Percentiles rank a stretch among this genome's conserved stretches.
Evolutionary conservation across 192 early-diverging fungal genomes (phyloP).

Genomic region (Coemansia sp.): DNA sequence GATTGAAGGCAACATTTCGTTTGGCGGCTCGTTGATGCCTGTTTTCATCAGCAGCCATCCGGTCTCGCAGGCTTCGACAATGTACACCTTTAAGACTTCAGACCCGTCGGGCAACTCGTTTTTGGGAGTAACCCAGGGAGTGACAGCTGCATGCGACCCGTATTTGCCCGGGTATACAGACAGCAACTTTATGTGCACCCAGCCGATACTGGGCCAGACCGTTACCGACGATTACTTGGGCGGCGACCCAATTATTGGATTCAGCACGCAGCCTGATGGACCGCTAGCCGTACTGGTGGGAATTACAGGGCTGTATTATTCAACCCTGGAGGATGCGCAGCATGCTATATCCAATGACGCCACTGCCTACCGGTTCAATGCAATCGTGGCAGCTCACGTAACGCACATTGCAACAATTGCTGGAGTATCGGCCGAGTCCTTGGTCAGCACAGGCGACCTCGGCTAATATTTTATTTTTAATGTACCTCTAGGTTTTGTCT

Average conservation of each 20-base stretch:
- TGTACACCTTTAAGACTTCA: constrained; percentile 30
- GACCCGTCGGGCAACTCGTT: constrained; percentile 21
- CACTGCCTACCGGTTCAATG: constrained; percentile 41
- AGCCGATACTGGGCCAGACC: constrained; percentile 35
- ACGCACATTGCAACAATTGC: constrained; percentile 18
- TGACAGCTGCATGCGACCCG: constrained; percentile 16
- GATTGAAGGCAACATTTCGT: constrained; percentile 14
- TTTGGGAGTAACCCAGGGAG: constrained; percentile 25
- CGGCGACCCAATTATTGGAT: constrained; percentile 49
- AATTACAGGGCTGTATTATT: constrained; percentile 41
- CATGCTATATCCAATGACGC: constrained; percentile 28
- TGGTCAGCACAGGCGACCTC: constrained; percentile 21
- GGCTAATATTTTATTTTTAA: neutral
- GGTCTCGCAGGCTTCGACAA: neutral
- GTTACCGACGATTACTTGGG: constrained; percentile 35
- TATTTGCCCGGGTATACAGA: constrained; percentile 17
- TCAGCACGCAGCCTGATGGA: constrained; percentile 16
- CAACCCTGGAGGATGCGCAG: constrained; percentile 20
- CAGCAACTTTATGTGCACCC: constrained; percentile 29
- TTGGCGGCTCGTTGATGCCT: constrained; percentile 19
- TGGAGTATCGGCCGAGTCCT: constrained; percentile 14
- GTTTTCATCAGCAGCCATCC: constrained; percentile 26
- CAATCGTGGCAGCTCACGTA: constrained; percentile 24
- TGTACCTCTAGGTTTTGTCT: neutral
- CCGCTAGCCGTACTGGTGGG: constrained; percentile 37